Conservation (phyloP, 2,329 filamentous ascomycete species). For the Diplodia mutila region DNA sequence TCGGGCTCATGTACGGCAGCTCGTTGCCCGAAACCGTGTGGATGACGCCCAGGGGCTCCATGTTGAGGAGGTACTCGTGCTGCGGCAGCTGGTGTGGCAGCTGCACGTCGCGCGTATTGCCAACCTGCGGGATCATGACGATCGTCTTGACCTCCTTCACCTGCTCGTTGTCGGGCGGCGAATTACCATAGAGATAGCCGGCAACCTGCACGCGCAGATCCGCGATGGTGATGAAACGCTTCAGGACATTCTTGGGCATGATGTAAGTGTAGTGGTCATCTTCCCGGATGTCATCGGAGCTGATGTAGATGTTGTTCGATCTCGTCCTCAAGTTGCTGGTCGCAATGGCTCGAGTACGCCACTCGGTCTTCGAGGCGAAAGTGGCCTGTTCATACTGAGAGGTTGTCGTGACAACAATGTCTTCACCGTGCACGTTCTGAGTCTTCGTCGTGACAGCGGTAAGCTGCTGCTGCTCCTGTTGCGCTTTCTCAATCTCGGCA, state of each 20-base stretch:
- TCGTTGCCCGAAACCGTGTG: slow-evolving; percentile 96
- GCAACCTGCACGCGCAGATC: slow-evolving; percentile 96
- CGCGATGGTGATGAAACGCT: slow-evolving; percentile 96
- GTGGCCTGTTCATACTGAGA: slow-evolving; percentile 98
- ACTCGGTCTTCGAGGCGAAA: slow-evolving; percentile 98
- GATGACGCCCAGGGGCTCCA: slow-evolving; percentile 93
- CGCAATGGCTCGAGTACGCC: slow-evolving; percentile 94
- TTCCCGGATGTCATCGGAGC: slow-evolving; percentile 87
- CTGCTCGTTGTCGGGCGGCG: slow-evolving; percentile 90
- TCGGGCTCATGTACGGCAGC: slow-evolving; percentile 92
- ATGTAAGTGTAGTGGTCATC: slow-evolving; percentile 91
- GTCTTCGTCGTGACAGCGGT: slow-evolving; percentile 98
- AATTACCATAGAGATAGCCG: slow-evolving; percentile 91
- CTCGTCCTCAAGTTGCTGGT: slow-evolving; percentile 92
- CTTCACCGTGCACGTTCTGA: slow-evolving; percentile 93
- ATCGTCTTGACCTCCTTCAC: slow-evolving; percentile 97
- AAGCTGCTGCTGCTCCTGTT: slow-evolving; percentile 93
- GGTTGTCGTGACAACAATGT: slow-evolving; percentile 97
- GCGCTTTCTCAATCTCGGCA: slow-evolving; percentile 98
- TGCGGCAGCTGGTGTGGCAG: slow-evolving; percentile 87
- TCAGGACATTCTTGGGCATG: slow-evolving; percentile 98
- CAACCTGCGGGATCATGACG: slow-evolving; percentile 96
- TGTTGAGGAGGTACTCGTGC: slow-evolving; percentile 81
- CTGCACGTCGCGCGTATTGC: slow-evolving; percentile 88
- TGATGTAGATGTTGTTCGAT: slow-evolving; percentile 98